A percentile compares a stretch with the other conserved stretches of the same genome.
phyloP scores from a whole-genome alignment of 1,284 basidiomycete genomes.

The Paramarasmius palmivorus region DNA sequence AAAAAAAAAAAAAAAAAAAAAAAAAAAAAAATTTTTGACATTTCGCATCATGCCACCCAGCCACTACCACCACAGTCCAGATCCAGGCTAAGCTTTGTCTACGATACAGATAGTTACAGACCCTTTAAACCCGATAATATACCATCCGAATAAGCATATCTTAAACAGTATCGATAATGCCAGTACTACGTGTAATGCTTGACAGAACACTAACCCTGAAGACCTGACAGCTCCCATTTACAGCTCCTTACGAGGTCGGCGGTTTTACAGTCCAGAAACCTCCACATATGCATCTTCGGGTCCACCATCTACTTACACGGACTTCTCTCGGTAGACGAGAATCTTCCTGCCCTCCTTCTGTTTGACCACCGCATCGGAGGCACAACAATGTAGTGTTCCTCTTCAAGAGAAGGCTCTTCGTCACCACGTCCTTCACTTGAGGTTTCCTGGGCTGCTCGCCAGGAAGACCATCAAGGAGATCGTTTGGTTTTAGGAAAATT shows the following conservation, averaged over 20 bases:
- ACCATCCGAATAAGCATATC: too few species aligned
- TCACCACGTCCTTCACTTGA: conserved; percentile 58
- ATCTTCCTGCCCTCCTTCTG: conserved; percentile 39
- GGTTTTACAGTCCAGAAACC: conserved; percentile 47
- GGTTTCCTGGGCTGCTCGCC: conserved; percentile 39
- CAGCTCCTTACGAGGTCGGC: too few species aligned
- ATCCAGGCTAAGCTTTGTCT: too few species aligned
- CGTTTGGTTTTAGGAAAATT: conserved; percentile 68
- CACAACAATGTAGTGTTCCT: conserved; percentile 43
- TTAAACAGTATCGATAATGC: too few species aligned
- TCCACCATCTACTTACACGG: conserved; percentile 64
- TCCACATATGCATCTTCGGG: conserved; percentile 65
- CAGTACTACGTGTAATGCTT: too few species aligned
- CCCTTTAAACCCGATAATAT: too few species aligned
- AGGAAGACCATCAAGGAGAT: conserved; percentile 61
- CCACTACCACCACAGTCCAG: background rate
- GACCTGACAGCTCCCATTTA: too few species aligned
- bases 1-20: too few species aligned
- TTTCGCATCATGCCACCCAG: too few species aligned
- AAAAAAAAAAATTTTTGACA: too few species aligned
- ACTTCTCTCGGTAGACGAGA: conserved; percentile 46
- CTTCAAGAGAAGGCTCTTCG: conserved; percentile 51
- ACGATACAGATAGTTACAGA: too few species aligned
- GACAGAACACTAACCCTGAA: too few species aligned
- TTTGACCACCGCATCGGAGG: conserved; percentile 61